A percentile compares a stretch with the other conserved stretches of the same genome.
These are phyloP conservation scores for Trichoderma breve DNA, from an alignment of 2,329 filamentous ascomycete species.

Conservation along the genomic window DNA sequence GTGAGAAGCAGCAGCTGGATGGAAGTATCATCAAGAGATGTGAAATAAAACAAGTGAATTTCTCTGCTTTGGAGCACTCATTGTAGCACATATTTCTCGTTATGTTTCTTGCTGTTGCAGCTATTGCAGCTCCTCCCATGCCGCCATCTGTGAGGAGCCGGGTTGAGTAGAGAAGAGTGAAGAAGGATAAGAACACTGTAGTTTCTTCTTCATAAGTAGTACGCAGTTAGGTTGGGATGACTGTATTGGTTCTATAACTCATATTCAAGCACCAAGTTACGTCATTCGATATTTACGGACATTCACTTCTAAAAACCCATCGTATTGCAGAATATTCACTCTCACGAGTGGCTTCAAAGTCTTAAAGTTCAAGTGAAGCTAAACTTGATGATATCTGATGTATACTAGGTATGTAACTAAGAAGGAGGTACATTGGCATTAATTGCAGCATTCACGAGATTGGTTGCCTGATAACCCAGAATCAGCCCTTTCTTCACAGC, in stretches of 20 bases:
- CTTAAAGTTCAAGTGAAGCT: background rate
- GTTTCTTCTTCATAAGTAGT: too few species aligned
- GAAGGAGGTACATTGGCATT: background rate
- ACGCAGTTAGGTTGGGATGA: too few species aligned
- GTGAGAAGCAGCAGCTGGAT: background rate
- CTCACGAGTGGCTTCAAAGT: background rate
- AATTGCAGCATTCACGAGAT: background rate
- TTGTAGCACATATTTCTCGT: background rate
- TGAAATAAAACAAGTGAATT: background rate
- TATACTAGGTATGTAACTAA: background rate
- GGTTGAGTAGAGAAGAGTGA: background rate
- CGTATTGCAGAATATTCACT: background rate
- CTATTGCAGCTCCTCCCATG: background rate
- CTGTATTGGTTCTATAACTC: background rate
- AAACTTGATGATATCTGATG: background rate
- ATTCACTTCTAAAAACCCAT: background rate
- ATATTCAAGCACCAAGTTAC: background rate
- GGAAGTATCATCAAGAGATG: background rate
- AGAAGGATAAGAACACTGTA: too few species aligned
- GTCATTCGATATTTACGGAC: background rate
- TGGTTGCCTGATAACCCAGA: background rate
- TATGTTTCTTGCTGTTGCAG: background rate
- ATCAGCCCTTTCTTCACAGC: background rate
- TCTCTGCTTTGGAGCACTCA: background rate
- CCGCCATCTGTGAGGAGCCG: background rate